Conservation (phyloP, 2,329 filamentous ascomycete species). For the Aspergillus candidus region DNA sequence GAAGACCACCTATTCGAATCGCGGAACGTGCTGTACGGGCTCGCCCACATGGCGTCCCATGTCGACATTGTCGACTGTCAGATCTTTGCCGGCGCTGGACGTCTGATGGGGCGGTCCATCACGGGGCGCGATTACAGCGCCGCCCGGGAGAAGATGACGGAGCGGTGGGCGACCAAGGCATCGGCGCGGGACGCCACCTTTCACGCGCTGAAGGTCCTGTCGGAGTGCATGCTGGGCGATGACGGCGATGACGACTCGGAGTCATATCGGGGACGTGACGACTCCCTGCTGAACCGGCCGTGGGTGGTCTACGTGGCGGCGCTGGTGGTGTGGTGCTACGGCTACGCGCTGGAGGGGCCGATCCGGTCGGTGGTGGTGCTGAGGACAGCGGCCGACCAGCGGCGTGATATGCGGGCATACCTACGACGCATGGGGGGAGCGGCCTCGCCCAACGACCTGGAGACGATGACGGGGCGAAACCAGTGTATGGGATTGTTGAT, state of each 20-base stretch:
- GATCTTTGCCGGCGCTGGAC: constrained; percentile 82
- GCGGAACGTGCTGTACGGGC: constrained; percentile 79
- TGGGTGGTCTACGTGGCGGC: constrained; percentile 95
- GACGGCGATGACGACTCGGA: constrained; percentile 37
- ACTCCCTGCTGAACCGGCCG: constrained; percentile 81
- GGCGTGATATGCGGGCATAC: constrained; percentile 73
- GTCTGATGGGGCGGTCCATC: constrained; percentile 79
- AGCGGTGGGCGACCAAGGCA: constrained; percentile 81
- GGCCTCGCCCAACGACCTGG: constrained; percentile 68
- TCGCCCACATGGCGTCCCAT: constrained; percentile 97
- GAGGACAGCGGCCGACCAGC: constrained; percentile 57
- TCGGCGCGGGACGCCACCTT: constrained; percentile 86
- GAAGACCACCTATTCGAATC: constrained; percentile 78
- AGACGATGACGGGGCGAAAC: constrained; percentile 68
- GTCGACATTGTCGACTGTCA: constrained; percentile 97
- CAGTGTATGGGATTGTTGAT: constrained; percentile 74
- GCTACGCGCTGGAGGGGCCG: constrained; percentile 80
- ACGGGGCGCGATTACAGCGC: constrained; percentile 73
- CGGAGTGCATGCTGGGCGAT: constrained; percentile 61
- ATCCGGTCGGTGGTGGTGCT: constrained; percentile 50
- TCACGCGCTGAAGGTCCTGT: constrained; percentile 83
- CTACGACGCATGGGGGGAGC: constrained; percentile 67
- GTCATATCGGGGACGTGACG: constrained; percentile 73
- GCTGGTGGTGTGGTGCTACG: constrained; percentile 92
- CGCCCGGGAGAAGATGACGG: constrained; percentile 76